A percentile compares a stretch with the other conserved stretches of the same genome.
Conservation (phyloP, 805 yeast genomes). For the Pichia pseudocactophila region DNA sequence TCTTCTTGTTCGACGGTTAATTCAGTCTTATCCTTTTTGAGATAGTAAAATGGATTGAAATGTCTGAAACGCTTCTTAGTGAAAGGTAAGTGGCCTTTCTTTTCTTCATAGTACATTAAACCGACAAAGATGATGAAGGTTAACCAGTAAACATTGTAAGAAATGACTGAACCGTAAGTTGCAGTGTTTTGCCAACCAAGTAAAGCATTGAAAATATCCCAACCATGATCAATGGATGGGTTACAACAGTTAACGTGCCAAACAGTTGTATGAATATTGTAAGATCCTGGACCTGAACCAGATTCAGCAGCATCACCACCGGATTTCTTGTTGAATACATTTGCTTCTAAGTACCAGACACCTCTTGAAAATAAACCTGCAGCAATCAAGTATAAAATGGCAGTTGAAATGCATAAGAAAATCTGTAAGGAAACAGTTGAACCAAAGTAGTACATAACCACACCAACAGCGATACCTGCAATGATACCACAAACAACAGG, state of each 20-base stretch:
- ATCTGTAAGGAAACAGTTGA: constrained; percentile 74
- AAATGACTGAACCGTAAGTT: constrained; percentile 81
- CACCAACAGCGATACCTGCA: constrained; percentile 71
- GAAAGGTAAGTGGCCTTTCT: constrained; percentile 72
- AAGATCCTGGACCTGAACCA: constrained; percentile 94
- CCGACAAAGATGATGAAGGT: constrained; percentile 43
- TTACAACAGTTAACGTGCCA: constrained; percentile 98
- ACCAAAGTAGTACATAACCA: constrained; percentile 70
- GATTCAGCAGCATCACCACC: constrained; percentile 95
- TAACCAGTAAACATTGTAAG: constrained; percentile 88
- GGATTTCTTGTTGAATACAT: constrained; percentile 51
- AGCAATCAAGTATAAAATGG: constrained; percentile 78
- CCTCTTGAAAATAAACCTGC: constrained; percentile 94
- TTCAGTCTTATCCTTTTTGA: constrained; percentile 57
- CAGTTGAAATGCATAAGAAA: constrained; percentile 80
- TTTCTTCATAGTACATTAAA: constrained; percentile 78
- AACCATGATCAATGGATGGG: constrained; percentile 85
- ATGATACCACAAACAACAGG: constrained; percentile 85
- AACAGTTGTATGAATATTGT: constrained; percentile 67
- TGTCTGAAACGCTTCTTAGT: constrained; percentile 36
- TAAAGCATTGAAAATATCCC: constrained; percentile 93
- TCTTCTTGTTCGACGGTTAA: constrained; percentile 44
- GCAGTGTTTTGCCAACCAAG: constrained; percentile 98
- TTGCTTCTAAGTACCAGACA: constrained; percentile 78
- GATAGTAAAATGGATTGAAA: constrained; percentile 64